phyloP scores from a whole-genome alignment of 78 protist species.

The Diacronema lutheri region DNA sequence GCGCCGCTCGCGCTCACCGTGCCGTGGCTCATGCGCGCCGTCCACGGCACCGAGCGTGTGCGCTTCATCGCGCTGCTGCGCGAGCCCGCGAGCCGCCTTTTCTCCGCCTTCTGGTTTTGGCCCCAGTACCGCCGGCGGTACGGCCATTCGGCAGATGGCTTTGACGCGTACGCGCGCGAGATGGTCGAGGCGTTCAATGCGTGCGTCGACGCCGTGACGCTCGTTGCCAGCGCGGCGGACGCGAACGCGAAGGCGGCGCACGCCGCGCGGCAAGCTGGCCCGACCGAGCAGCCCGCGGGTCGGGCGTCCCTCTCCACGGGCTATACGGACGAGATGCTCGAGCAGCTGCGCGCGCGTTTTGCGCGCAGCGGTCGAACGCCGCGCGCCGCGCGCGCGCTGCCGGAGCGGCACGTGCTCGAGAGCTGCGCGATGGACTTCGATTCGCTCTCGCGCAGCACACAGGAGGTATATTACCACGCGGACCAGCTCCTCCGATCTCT shows the following conservation, averaged over 20 bases:
- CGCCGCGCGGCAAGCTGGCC: too few species aligned
- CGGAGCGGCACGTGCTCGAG: not conserved
- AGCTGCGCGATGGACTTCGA: not conserved
- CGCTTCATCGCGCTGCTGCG: not conserved
- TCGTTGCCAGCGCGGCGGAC: too few species aligned
- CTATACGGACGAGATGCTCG: too few species aligned
- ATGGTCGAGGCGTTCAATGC: not conserved
- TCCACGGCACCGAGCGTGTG: not conserved
- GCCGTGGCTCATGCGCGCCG: not conserved
- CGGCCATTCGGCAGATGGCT: not conserved
- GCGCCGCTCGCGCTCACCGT: too few species aligned
- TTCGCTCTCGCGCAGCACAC: not conserved
- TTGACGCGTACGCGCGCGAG: not conserved
- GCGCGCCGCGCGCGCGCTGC: too few species aligned
- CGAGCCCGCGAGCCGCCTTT: not conserved
- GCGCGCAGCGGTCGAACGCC: too few species aligned
- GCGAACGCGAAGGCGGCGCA: not conserved
- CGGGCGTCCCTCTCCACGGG: too few species aligned
- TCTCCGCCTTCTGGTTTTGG: not conserved
- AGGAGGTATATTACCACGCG: not conserved
- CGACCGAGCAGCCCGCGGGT: too few species aligned
- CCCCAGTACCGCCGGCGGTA: not conserved
- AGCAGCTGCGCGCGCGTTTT: too few species aligned
- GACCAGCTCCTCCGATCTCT: not conserved
- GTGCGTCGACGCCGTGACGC: too few species aligned